Evolutionary conservation across 2,329 filamentous ascomycete genomes (phyloP).

Genomic region (Fusarium anthophilum): DNA sequence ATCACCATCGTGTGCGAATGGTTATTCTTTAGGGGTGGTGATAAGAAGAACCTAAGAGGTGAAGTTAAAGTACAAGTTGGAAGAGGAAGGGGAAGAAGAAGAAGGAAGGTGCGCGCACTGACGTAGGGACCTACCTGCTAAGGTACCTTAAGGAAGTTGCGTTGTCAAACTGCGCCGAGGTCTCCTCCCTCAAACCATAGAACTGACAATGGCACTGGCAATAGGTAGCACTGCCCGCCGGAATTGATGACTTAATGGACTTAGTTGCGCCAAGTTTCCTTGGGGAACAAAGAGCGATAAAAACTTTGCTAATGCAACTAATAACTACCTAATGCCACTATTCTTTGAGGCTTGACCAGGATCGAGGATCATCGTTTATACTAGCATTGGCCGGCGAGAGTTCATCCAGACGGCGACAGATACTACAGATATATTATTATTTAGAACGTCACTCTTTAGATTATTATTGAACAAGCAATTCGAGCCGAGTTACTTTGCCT

Average conservation of each 20-base stretch:
- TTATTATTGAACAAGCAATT: background rate
- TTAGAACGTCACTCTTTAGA: background rate
- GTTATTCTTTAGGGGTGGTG: background rate
- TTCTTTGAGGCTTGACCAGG: conserved; percentile 4
- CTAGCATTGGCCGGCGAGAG: background rate
- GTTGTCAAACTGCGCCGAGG: background rate
- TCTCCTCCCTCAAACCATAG: conserved; percentile 7
- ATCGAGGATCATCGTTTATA: background rate
- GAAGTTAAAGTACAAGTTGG: conserved; percentile 1
- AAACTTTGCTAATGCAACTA: conserved; percentile 11
- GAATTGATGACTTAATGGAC: conserved; percentile 24
- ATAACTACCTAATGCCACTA: conserved; percentile 2
- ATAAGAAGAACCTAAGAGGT: background rate
- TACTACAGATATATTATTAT: background rate
- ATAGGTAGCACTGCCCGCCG: background rate
- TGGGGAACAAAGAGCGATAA: conserved; percentile 7
- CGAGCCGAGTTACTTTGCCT: background rate
- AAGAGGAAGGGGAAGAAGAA: background rate
- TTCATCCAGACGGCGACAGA: background rate
- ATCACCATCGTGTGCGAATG: conserved; percentile 20
- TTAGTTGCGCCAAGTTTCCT: conserved; percentile 16
- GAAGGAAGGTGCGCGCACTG: conserved; percentile 11
- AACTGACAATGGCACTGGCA: background rate
- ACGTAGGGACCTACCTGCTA: conserved; percentile 5
- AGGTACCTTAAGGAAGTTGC: background rate